phyloP scores from a whole-genome alignment of 495 filamentous ascomycete species.

The Hapsidospora chrysogenum region DNA sequence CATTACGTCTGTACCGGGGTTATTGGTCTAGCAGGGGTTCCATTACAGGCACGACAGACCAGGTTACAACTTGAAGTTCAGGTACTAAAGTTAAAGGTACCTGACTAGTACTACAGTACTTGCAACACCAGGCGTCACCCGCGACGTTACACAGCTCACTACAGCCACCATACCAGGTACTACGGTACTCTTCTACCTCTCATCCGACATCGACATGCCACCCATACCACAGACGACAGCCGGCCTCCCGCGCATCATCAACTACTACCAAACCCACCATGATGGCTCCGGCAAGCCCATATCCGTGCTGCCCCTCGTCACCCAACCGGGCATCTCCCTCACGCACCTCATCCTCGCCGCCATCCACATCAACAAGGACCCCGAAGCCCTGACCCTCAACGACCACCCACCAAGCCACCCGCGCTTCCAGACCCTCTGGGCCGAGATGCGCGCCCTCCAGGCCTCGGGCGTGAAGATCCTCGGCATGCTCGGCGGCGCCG shows the following conservation, averaged over 20 bases:
- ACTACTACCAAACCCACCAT: constrained; percentile 24
- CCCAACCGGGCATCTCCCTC: constrained; percentile 28
- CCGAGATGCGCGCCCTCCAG: constrained; percentile 42
- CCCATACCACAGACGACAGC: not conserved
- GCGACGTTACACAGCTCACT: too few species aligned
- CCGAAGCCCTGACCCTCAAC: constrained; percentile 52
- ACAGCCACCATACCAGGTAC: too few species aligned
- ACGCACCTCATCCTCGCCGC: constrained; percentile 67
- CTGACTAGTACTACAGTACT: too few species aligned
- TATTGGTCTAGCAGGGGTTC: too few species aligned
- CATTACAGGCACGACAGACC: too few species aligned
- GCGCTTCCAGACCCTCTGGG: constrained; percentile 45
- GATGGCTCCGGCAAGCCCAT: constrained; percentile 37
- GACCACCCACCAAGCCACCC: constrained; percentile 42
- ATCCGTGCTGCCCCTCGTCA: constrained; percentile 56
- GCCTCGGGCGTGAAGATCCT: constrained; percentile 50
- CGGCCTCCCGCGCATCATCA: constrained; percentile 5
- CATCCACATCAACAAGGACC: constrained; percentile 48
- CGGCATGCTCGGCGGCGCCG: constrained; percentile 73
- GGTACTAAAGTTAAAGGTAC: too few species aligned
- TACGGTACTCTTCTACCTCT: not conserved
- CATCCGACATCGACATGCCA: constrained; percentile 3
- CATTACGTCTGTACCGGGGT: too few species aligned
- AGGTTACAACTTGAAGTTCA: too few species aligned
- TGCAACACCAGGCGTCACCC: too few species aligned